A percentile compares a stretch with the other conserved stretches of the same genome.
These are phyloP conservation scores for Salix udensis DNA, from an alignment of 345 rosid species.

Conservation along the genomic window DNA sequence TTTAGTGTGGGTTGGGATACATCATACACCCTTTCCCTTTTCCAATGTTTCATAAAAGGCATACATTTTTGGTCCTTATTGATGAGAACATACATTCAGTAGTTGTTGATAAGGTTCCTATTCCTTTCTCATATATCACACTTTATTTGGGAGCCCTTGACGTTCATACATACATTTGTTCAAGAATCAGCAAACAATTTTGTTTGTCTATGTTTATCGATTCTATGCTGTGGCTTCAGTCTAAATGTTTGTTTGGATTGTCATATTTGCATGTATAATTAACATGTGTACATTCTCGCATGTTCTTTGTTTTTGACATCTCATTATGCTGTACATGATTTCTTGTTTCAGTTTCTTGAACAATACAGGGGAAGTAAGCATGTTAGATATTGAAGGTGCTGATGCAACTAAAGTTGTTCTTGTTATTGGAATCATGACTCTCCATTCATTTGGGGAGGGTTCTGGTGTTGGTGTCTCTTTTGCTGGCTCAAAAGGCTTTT, in stretches of 20 bases:
- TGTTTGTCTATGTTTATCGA: neutral
- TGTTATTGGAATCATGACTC: slow-evolving; percentile 97
- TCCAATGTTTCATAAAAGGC: neutral
- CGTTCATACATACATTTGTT: neutral
- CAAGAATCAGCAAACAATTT: neutral
- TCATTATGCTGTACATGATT: neutral
- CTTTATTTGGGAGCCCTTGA: neutral
- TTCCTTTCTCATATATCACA: neutral
- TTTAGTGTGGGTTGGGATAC: neutral
- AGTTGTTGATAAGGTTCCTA: neutral
- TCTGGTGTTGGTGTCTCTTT: slow-evolving; percentile 99
- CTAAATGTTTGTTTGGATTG: neutral
- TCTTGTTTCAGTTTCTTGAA: slow-evolving; percentile 72
- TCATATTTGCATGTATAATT: neutral
- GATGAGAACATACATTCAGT: neutral
- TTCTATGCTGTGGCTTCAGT: neutral
- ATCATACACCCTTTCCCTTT: neutral
- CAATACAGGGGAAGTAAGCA: slow-evolving; percentile 94
- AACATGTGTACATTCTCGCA: neutral
- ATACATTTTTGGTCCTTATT: neutral
- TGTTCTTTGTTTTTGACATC: neutral
- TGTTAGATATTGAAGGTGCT: slow-evolving; percentile 97
- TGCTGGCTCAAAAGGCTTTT: slow-evolving; percentile 93
- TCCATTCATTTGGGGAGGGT: slow-evolving; percentile 99
- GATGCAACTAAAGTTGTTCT: slow-evolving; percentile 94